phyloP scores from a whole-genome alignment of 768 basidiomycete species.

The Lepiota venenata region DNA sequence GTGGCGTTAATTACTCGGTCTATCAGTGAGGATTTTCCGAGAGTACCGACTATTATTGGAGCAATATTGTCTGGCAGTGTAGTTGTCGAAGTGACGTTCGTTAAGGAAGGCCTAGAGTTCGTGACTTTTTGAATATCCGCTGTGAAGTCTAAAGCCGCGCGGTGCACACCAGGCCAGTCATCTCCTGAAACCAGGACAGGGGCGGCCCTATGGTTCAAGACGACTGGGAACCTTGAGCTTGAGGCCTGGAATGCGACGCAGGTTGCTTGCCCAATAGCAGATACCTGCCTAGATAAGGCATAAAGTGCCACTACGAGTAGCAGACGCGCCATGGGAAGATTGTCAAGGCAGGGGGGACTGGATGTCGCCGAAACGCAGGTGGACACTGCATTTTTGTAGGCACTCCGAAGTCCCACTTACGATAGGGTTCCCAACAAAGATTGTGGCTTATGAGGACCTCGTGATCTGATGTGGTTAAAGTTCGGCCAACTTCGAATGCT shows the following conservation, averaged over 20 bases:
- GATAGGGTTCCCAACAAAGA: not conserved
- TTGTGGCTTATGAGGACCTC: not conserved
- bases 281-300: conserved; percentile 16
- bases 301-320: conserved; percentile 14
- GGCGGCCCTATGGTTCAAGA: conserved; percentile 40
- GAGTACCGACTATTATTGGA: conserved; percentile 63
- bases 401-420: not conserved
- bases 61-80: conserved; percentile 26
- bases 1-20: conserved; percentile 48
- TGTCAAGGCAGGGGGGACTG: not conserved
- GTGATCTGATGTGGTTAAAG: conserved; percentile 8
- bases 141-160: conserved; percentile 57
- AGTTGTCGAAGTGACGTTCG: conserved; percentile 41
- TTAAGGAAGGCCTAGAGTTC: conserved; percentile 42
- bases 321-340: not conserved
- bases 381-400: conserved; percentile 4
- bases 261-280: conserved; percentile 45
- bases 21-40: conserved; percentile 55
- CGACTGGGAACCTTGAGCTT: conserved; percentile 38
- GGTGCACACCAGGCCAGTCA: conserved; percentile 63
- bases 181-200: conserved; percentile 49
- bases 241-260: conserved; percentile 44
- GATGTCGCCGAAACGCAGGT: not conserved
- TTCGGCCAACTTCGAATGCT: conserved; percentile 2
- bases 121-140: conserved; percentile 62